Conservation (phyloP, 2,329 filamentous ascomycete genomes). For the Mollisia scopiformis region DNA sequence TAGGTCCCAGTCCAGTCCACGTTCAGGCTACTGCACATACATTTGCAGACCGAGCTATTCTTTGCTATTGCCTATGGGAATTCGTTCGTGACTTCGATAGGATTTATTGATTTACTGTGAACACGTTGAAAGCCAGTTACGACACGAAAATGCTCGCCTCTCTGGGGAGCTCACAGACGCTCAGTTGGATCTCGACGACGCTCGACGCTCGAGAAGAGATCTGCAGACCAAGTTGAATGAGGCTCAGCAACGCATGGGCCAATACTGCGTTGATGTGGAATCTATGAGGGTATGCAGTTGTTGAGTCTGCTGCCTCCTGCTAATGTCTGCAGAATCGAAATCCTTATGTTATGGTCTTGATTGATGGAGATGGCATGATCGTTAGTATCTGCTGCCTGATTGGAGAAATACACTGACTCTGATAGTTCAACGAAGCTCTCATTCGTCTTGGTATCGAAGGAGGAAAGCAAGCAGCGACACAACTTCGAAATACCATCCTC, state of each 20-base stretch:
- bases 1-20: slow-evolving; percentile 33
- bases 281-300: slow-evolving; percentile 47
- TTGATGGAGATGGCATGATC: slow-evolving; percentile 66
- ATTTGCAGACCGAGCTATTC: not conserved
- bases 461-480: slow-evolving; percentile 43
- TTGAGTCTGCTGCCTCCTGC: not conserved
- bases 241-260: slow-evolving; percentile 40
- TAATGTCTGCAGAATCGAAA: slow-evolving; percentile 44
- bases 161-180: slow-evolving; percentile 44
- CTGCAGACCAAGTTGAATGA: slow-evolving; percentile 50
- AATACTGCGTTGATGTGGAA: slow-evolving; percentile 43
- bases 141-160: slow-evolving; percentile 48
- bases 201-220: slow-evolving; percentile 50
- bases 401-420: slow-evolving; percentile 14
- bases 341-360: slow-evolving; percentile 61
- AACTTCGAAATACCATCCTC: slow-evolving; percentile 51
- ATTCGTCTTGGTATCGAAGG: slow-evolving; percentile 54
- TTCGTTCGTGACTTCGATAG: slow-evolving; percentile 35
- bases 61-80: not conserved
- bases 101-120: slow-evolving; percentile 52
- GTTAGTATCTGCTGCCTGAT: slow-evolving; percentile 42
- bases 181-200: slow-evolving; percentile 53
- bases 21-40: slow-evolving; percentile 8
- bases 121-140: slow-evolving; percentile 45
- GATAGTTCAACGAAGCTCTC: slow-evolving; percentile 59